A percentile compares a stretch with the other conserved stretches of the same genome.
Conservation (phyloP, 179 eudicot species). For the Patellifolia procumbens region DNA sequence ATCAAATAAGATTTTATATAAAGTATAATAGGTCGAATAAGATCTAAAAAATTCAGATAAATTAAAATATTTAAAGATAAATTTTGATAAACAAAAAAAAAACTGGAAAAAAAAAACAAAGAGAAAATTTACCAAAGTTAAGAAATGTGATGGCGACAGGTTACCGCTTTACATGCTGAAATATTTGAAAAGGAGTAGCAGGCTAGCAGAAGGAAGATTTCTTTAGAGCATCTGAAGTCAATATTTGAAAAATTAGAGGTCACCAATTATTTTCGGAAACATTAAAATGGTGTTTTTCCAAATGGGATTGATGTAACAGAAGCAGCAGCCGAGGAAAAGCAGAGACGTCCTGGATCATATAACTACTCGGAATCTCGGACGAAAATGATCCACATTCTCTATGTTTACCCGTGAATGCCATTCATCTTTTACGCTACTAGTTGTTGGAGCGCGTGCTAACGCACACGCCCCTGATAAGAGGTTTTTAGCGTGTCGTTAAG, state of each 20-base stretch:
- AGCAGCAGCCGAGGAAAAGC: not conserved
- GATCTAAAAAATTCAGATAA: no score
- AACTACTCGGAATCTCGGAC: not conserved
- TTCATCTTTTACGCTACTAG: no score
- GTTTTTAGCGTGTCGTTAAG: no score
- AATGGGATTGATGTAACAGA: not conserved
- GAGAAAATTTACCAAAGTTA: not conserved
- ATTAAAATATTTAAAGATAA: no score
- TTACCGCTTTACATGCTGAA: conserved; percentile 6
- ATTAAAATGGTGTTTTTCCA: not conserved
- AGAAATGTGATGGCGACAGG: not conserved
- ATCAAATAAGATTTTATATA: no score
- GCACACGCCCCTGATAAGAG: no score
- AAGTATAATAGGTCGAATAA: no score
- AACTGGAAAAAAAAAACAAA: no score
- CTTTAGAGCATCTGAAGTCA: not conserved
- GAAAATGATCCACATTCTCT: not conserved
- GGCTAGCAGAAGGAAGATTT: not conserved
- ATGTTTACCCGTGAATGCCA: no score
- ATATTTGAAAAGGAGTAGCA: conserved; percentile 5
- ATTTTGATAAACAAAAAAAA: no score
- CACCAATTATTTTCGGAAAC: conserved; percentile 6
- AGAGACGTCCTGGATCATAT: not conserved
- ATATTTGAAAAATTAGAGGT: not conserved
- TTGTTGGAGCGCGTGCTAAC: no score